Conservation (phyloP, 805 yeast genomes). For the Cyberlindnera xishuangbannaensis region DNA sequence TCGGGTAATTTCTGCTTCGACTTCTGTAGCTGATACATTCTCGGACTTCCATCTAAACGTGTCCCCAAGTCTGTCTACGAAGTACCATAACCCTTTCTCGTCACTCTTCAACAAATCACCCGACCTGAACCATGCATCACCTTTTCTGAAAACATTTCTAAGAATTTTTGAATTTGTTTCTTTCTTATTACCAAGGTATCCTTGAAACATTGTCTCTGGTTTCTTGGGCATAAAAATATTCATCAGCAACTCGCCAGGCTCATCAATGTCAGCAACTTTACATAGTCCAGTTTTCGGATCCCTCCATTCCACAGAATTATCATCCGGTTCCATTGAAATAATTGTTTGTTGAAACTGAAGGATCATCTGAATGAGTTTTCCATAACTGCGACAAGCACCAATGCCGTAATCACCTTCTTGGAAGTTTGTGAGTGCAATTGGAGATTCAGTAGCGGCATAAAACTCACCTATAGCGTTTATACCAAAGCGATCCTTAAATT, state of each 20-base stretch:
- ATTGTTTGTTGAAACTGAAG: constrained; percentile 51
- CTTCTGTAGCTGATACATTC: constrained; percentile 90
- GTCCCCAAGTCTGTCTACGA: constrained; percentile 91
- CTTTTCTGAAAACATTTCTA: constrained; percentile 68
- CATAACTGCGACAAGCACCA: constrained; percentile 85
- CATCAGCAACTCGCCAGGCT: constrained; percentile 88
- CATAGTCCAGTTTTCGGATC: constrained; percentile 63
- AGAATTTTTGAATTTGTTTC: constrained; percentile 77
- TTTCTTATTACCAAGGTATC: constrained; percentile 72
- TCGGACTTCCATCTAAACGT: constrained; percentile 97
- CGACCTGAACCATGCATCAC: constrained; percentile 87
- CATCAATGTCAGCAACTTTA: constrained; percentile 44
- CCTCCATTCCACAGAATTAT: constrained; percentile 64
- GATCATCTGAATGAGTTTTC: constrained; percentile 47
- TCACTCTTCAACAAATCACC: constrained; percentile 80
- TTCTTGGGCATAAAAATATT: constrained; percentile 56
- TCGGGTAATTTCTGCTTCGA: constrained; percentile 62
- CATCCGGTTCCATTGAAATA: constrained; percentile 75
- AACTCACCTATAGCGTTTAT: constrained; percentile 80
- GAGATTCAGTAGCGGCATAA: constrained; percentile 91
- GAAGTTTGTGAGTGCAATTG: constrained; percentile 76
- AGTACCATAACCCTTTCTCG: constrained; percentile 63
- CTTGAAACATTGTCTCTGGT: constrained; percentile 78
- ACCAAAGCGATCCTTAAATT: constrained; percentile 71
- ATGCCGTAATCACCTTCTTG: constrained; percentile 77